These are phyloP conservation scores for Fimicolochytrium jonesii DNA, from an alignment of 192 early-diverging fungal species.

Conservation along the genomic window DNA sequence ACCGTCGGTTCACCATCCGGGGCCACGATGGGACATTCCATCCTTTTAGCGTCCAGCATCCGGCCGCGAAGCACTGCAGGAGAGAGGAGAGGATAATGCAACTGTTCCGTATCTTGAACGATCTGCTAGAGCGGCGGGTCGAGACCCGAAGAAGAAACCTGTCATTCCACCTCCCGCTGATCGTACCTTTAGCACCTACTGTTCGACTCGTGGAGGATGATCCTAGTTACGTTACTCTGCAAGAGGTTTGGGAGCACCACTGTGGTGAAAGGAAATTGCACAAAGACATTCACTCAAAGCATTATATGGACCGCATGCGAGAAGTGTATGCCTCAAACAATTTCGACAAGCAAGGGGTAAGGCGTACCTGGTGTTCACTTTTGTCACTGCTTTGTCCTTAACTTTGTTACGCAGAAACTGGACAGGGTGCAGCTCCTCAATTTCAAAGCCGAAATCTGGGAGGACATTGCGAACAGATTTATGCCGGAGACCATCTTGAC, in stretches of 20 bases:
- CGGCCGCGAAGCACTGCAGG: conserved; percentile 79
- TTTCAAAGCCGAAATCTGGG: conserved; percentile 80
- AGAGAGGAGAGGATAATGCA: conserved; percentile 96
- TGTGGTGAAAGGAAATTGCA: conserved; percentile 67
- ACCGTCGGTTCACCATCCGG: conserved; percentile 77
- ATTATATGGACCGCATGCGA: conserved; percentile 71
- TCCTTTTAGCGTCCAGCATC: conserved; percentile 93
- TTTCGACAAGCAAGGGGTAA: conserved; percentile 48
- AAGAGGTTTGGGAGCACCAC: conserved; percentile 91
- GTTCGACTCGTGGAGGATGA: conserved; percentile 93
- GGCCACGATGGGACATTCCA: conserved; percentile 87
- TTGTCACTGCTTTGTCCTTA: not conserved
- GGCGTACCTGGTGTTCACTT: not conserved
- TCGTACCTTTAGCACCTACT: conserved; percentile 89
- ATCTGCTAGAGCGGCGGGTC: conserved; percentile 73
- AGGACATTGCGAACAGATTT: conserved; percentile 78
- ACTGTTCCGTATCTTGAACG: conserved; percentile 88
- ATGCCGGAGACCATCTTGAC: conserved; percentile 83
- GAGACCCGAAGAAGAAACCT: conserved; percentile 79
- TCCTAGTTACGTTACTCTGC: conserved; percentile 79
- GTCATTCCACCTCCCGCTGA: conserved; percentile 80
- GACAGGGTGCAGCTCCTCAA: conserved; percentile 67
- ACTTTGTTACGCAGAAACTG: conserved; percentile 14
- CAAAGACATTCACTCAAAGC: conserved; percentile 85
- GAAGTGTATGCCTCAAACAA: conserved; percentile 48